These are phyloP conservation scores for Neopestalotiopsis sp. DNA, from an alignment of 2,329 filamentous ascomycete species.

Conservation along the genomic window DNA sequence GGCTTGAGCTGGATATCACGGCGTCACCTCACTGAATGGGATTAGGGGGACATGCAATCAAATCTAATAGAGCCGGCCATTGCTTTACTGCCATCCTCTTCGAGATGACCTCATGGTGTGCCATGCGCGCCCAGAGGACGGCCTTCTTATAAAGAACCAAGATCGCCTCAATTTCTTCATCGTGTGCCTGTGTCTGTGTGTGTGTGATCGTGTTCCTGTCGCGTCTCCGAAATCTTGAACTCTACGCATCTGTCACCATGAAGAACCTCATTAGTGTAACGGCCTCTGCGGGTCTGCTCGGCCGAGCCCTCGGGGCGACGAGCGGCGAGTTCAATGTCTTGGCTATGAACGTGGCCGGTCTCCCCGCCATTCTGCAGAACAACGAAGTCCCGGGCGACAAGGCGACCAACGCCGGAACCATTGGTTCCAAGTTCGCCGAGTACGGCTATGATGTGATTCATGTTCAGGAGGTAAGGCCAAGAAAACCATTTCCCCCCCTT, in stretches of 20 bases:
- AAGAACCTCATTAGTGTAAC: conserved; percentile 4
- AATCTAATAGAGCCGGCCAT: neutral
- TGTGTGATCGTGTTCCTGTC: neutral
- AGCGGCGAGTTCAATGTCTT: conserved; percentile 36
- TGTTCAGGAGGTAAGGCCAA: conserved; percentile 60
- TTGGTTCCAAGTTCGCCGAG: conserved; percentile 61
- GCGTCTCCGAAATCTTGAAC: neutral
- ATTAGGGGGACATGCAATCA: conserved; percentile 8
- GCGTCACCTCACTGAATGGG: conserved; percentile 7
- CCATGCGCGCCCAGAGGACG: neutral
- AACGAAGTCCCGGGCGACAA: conserved; percentile 70
- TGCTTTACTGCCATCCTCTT: neutral
- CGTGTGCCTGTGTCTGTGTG: neutral
- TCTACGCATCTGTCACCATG: neutral
- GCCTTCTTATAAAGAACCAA: neutral
- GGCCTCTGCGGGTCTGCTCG: conserved; percentile 16
- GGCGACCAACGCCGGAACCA: conserved; percentile 58
- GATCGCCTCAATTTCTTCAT: neutral
- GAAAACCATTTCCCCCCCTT: neutral
- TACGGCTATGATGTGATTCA: conserved; percentile 68
- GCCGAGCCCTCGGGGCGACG: conserved; percentile 21
- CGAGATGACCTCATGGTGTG: neutral
- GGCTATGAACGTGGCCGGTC: conserved; percentile 38
- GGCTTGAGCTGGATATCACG: neutral
- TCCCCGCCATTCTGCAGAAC: conserved; percentile 52